Evolutionary conservation across 2,329 filamentous ascomycete genomes (phyloP).

Genomic region (Esteya vermicola): DNA sequence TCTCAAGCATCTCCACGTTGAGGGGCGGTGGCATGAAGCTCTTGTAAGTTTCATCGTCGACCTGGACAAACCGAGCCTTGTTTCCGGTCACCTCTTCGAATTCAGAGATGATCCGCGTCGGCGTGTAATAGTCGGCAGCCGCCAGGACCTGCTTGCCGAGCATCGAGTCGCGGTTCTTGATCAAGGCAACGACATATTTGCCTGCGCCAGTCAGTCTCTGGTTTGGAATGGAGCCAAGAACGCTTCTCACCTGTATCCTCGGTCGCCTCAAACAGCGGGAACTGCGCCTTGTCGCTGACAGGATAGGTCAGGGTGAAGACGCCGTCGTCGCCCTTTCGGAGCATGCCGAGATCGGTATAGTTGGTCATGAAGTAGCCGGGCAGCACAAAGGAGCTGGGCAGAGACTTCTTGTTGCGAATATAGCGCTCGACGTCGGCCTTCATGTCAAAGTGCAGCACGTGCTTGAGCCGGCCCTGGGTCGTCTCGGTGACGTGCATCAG

Average conservation of each 20-base stretch:
- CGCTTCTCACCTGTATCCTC: slow-evolving; percentile 23
- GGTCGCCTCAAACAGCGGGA: slow-evolving; percentile 20
- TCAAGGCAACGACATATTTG: slow-evolving; percentile 20
- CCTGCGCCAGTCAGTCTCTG: too few relatives aligned
- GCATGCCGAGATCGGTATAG: slow-evolving; percentile 18
- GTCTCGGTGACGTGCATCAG: slow-evolving; percentile 24
- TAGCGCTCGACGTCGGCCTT: slow-evolving; percentile 43
- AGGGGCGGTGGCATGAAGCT: slow-evolving; percentile 19
- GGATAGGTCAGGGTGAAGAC: slow-evolving; percentile 20
- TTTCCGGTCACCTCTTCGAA: slow-evolving; percentile 24
- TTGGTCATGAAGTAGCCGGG: slow-evolving; percentile 41
- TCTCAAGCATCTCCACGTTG: slow-evolving; percentile 36
- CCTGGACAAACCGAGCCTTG: slow-evolving; percentile 19
- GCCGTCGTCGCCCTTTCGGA: slow-evolving; percentile 16
- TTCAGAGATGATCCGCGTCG: slow-evolving; percentile 21
- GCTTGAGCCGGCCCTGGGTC: slow-evolving; percentile 22
- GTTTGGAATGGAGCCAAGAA: too few relatives aligned
- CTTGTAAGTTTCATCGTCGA: slow-evolving; percentile 25
- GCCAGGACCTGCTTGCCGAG: slow-evolving; percentile 28
- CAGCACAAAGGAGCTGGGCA: slow-evolving; percentile 36
- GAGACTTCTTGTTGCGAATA: slow-evolving; percentile 27
- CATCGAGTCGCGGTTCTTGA: slow-evolving; percentile 19
- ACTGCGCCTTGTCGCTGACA: slow-evolving; percentile 14
- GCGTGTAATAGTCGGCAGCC: slow-evolving; percentile 26
- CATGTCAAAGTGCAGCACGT: slow-evolving; percentile 38